These are phyloP conservation scores for Candida wancherniae DNA, from an alignment of 805 yeast genomes.

Conservation along the genomic window DNA sequence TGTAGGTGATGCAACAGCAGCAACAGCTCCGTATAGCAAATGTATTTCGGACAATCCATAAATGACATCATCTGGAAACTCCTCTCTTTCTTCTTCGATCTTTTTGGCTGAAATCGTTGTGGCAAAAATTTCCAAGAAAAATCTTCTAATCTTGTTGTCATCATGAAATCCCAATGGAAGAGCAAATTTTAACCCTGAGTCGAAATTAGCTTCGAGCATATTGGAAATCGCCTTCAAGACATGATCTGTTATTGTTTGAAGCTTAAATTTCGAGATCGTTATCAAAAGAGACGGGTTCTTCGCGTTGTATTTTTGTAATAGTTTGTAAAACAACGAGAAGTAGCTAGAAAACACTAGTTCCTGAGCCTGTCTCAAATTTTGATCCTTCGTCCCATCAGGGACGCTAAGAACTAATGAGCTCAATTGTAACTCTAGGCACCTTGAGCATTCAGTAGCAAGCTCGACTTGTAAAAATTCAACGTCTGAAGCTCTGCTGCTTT, in stretches of 20 bases:
- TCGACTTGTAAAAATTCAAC: constrained; percentile 48
- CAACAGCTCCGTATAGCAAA: constrained; percentile 47
- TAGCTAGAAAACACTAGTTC: constrained; percentile 65
- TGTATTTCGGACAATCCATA: constrained; percentile 31
- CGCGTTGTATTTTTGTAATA: constrained; percentile 42
- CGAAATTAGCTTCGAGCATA: constrained; percentile 65
- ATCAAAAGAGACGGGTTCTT: constrained; percentile 14
- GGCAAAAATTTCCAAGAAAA: constrained; percentile 74
- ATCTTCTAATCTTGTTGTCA: constrained; percentile 57
- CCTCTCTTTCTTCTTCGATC: constrained; percentile 19
- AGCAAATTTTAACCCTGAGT: constrained; percentile 71
- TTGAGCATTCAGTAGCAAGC: constrained; percentile 60
- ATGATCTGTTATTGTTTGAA: constrained; percentile 54
- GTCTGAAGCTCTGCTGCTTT: constrained; percentile 31
- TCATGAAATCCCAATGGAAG: constrained; percentile 74
- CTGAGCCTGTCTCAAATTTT: constrained; percentile 49
- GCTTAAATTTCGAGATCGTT: constrained; percentile 45
- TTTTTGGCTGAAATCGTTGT: constrained; percentile 48
- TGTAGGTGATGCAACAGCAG: constrained; percentile 57
- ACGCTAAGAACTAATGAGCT: constrained; percentile 55
- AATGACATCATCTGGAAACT: constrained; percentile 24
- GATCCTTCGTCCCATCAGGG: constrained; percentile 50
- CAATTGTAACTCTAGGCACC: constrained; percentile 51
- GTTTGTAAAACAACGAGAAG: constrained; percentile 55
- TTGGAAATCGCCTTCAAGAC: constrained; percentile 64